Conservation (phyloP, 2,329 filamentous ascomycete genomes). For the Aspergillus luchuensis region DNA sequence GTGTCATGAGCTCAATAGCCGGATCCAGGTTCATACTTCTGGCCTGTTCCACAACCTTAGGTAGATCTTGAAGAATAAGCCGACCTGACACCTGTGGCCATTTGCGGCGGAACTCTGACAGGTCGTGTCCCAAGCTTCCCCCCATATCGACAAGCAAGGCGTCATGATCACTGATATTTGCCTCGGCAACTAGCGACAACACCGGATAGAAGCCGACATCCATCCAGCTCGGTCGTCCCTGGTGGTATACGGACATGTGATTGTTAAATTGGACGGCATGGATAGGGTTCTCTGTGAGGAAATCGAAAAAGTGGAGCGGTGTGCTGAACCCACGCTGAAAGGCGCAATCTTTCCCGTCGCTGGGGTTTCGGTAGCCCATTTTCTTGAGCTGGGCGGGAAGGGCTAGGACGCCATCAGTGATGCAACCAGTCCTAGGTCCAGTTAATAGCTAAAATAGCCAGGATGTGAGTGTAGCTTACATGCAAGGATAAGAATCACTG, state of each 20-base stretch:
- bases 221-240: conserved; percentile 35
- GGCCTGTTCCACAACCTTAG: conserved; percentile 36
- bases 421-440: conserved; percentile 26
- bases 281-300: conserved; percentile 23
- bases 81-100: conserved; percentile 44
- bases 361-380: conserved; percentile 31
- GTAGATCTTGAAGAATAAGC: conserved; percentile 54
- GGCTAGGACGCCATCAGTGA: conserved; percentile 27
- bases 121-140: conserved; percentile 46
- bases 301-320: conserved; percentile 32
- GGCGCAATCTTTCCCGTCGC: conserved; percentile 24
- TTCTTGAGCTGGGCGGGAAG: conserved; percentile 31
- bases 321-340: conserved; percentile 34
- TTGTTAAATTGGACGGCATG: conserved; percentile 30
- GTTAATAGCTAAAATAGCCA: conserved; percentile 10
- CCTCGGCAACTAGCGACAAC: conserved; percentile 19
- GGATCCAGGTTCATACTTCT: conserved; percentile 15
- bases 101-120: conserved; percentile 40
- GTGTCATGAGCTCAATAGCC: conserved; percentile 37
- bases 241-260: conserved; percentile 31
- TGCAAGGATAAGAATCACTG: conserved; percentile 28
- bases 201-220: conserved; percentile 36
- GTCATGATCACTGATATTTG: conserved; percentile 11
- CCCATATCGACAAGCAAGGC: conserved; percentile 48
- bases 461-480: conserved; percentile 22